Evolutionary conservation across 2,329 filamentous ascomycete species (phyloP).

Genomic region (Alternaria gaisen): DNA sequence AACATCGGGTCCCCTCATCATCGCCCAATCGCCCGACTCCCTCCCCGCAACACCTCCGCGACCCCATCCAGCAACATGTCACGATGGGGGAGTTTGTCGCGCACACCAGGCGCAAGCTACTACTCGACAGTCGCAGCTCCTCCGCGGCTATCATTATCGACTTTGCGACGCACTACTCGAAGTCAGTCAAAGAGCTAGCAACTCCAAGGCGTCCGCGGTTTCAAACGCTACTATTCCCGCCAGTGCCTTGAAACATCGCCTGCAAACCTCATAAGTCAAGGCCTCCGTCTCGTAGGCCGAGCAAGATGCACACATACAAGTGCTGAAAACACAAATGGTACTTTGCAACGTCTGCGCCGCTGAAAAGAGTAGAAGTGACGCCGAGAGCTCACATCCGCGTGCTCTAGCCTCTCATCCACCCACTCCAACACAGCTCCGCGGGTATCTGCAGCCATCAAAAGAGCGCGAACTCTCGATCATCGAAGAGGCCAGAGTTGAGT

Average conservation of each 20-base stretch:
- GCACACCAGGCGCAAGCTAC: background rate
- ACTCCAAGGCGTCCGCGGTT: conserved; percentile 8
- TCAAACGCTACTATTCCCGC: conserved; percentile 16
- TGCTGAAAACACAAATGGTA: conserved; percentile 14
- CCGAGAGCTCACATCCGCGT: background rate
- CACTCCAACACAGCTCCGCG: background rate
- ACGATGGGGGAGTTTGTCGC: background rate
- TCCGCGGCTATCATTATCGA: background rate
- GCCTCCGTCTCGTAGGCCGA: background rate
- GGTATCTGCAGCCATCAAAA: background rate
- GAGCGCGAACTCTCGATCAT: background rate
- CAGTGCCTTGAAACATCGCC: conserved; percentile 5
- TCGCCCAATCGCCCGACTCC: conserved; percentile 9
- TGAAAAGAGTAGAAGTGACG: background rate
- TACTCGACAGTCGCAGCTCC: background rate
- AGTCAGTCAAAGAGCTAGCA: background rate
- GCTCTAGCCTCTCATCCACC: background rate
- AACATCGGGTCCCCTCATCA: conserved; percentile 23
- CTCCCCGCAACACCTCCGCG: conserved; percentile 14
- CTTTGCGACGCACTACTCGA: background rate
- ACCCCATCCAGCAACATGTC: background rate
- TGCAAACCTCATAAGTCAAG: conserved; percentile 3
- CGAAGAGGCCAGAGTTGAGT: background rate
- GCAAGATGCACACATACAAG: background rate
- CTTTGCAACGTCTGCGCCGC: conserved; percentile 16